Evolutionary conservation across 2,329 filamentous ascomycete species (phyloP).

Genomic region (Epichloe baconii): DNA sequence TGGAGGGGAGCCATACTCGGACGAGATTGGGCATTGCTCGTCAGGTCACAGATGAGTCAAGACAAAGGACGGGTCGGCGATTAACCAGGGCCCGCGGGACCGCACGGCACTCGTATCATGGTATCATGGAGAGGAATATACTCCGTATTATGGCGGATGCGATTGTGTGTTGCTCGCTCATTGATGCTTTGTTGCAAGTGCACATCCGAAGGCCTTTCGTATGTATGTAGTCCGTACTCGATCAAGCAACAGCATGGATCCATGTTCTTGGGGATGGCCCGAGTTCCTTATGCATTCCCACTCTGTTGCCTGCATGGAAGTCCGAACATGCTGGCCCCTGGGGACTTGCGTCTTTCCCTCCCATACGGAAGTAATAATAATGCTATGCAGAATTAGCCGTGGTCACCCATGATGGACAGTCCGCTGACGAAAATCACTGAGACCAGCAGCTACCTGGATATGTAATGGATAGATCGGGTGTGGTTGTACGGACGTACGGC

Average conservation of each 20-base stretch:
- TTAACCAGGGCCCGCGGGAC: conserved; percentile 1
- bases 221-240: not conserved
- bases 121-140: not conserved
- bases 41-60: conserved; percentile 3
- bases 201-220: not conserved
- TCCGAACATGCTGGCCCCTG: not conserved
- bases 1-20: conserved; percentile 2
- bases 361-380: not conserved
- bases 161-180: not conserved
- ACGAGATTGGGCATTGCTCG: conserved; percentile 5
- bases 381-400: not conserved
- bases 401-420: not conserved
- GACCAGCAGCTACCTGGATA: not conserved
- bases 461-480: conserved; percentile 1
- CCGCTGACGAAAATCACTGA: not conserved
- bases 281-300: not conserved
- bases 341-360: not conserved
- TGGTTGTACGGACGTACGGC: not conserved
- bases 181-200: not conserved
- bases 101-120: no score
- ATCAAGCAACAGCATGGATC: not conserved
- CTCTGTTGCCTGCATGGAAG: not conserved
- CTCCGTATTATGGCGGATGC: not conserved
- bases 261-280: not conserved
- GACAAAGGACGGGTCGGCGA: conserved; percentile 4